Evolutionary conservation across 371 early-diverging fungal species (phyloP).

Genomic region (Mortierella sp.): DNA sequence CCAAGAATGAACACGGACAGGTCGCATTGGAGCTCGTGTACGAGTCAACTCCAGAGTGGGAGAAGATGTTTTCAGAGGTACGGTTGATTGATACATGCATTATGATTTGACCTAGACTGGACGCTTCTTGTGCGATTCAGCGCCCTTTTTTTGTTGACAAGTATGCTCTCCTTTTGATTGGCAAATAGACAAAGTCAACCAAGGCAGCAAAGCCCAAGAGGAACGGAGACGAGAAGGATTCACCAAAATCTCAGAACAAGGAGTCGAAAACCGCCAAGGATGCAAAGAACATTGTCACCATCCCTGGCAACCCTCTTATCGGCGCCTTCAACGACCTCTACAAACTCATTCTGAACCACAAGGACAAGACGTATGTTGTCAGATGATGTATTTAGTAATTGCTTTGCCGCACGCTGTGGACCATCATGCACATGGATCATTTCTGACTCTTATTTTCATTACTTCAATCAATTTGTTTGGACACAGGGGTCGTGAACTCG

Average conservation of each 20-base stretch:
- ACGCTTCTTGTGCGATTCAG: background rate
- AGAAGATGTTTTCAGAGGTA: conserved; percentile 55
- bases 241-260: conserved; percentile 12
- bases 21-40: conserved; percentile 79
- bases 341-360: conserved; percentile 49
- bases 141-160: background rate
- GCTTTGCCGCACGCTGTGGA: background rate
- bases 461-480: background rate
- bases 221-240: conserved; percentile 25
- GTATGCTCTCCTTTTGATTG: background rate
- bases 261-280: conserved; percentile 41
- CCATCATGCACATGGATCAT: background rate
- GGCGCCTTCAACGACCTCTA: conserved; percentile 54
- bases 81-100: background rate
- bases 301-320: conserved; percentile 27
- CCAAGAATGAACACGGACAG: conserved; percentile 79
- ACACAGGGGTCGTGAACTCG: conserved; percentile 70
- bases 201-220: conserved; percentile 25
- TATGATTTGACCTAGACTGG: background rate
- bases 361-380: conserved; percentile 48
- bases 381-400: background rate
- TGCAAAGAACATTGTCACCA: conserved; percentile 33
- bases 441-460: background rate
- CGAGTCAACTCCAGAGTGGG: conserved; percentile 74
- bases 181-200: conserved; percentile 19